These are phyloP conservation scores for Candida pseudofarinosa DNA, from an alignment of 805 yeast species.

Conservation along the genomic window DNA sequence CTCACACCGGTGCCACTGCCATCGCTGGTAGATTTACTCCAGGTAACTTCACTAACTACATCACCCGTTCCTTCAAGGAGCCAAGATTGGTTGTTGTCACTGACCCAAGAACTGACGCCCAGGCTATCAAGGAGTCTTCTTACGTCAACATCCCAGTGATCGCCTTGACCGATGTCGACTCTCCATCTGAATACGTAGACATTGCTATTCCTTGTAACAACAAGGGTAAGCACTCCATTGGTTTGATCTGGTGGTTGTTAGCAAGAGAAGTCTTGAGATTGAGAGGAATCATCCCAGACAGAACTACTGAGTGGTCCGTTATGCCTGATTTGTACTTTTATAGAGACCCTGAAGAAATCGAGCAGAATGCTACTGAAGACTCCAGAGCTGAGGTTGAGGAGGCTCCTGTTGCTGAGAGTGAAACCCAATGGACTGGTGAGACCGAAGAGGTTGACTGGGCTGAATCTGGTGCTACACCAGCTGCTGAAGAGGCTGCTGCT, in stretches of 20 bases:
- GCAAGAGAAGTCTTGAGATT: constrained; percentile 99
- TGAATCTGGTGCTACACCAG: constrained; percentile 48
- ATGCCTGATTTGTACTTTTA: constrained; percentile 99
- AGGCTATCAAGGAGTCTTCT: constrained; percentile 99
- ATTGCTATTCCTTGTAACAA: constrained; percentile 99
- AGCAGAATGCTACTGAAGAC: constrained; percentile 63
- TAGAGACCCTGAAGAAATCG: constrained; percentile 99
- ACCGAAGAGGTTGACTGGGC: constrained; percentile 68
- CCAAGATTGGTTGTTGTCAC: constrained; percentile 99
- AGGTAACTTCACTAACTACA: constrained; percentile 99
- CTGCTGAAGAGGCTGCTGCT: constrained; percentile 75
- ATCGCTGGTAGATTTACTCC: constrained; percentile 99
- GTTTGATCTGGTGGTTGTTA: constrained; percentile 99
- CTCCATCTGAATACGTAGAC: constrained; percentile 98
- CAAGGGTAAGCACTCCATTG: constrained; percentile 99
- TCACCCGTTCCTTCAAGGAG: constrained; percentile 99
- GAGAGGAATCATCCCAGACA: constrained; percentile 95
- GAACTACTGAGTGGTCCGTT: constrained; percentile 96
- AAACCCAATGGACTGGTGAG: constrained; percentile 53
- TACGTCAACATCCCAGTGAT: constrained; percentile 99
- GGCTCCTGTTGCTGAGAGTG: constrained; percentile 61
- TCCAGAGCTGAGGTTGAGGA: constrained; percentile 50
- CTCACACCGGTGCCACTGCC: constrained; percentile 99
- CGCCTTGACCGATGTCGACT: constrained; percentile 97
- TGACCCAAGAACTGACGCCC: constrained; percentile 99